Evolutionary conservation across 306 rosid species (phyloP), one percentile per base, ranked within the genome.

Genomic region (Gynostemma pentaphyllum): DNA sequence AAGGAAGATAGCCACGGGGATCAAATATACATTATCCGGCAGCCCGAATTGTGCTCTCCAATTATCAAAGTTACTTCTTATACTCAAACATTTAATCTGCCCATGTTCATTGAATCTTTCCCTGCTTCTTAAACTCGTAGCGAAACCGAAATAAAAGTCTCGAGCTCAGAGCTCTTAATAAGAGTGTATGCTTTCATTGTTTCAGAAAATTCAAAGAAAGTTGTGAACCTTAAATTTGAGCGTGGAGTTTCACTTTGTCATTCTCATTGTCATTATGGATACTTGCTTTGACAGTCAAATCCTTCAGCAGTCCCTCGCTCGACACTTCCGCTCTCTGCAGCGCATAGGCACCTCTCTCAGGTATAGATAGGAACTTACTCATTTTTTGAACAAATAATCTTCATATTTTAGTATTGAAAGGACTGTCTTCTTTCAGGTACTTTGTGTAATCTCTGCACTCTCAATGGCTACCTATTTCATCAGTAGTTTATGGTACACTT

Each of bases 1-100:
- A 80, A 83, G 71, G 82, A 78, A 41, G 73, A 83, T 40, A 77
- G 78, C 53, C 75, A 75, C 8, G 86, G 95, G 7, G 96, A 87
- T 72, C 87, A 85, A 74, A 85, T 87, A 70, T 87, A 85, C 83
- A 78, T 90, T 2, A 95, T 90, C 36, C 74, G 95, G 39, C 91
- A 83, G 57, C 95, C 97, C 1, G 74, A 80, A 21, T 57, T 78
- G 68, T 90, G 97, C 85, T 37, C 74, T 37, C 65, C 67, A 57
- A 60, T 75, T 56, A 55, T 9, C 49, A 80, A 81, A 69, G 89
- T 79, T 59, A 51, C 55, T 55, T 74, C 72, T 49, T 62, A 56
- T 7, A 60, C 68, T 32, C 64, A 18, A 22, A 62, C 60, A 11
- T 52, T 12, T 9, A 46, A 46, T 21, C 26, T 6, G 16, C 27